Evolutionary conservation across 768 basidiomycete genomes (phyloP).

Genomic region (Psilocybe cubensis): DNA sequence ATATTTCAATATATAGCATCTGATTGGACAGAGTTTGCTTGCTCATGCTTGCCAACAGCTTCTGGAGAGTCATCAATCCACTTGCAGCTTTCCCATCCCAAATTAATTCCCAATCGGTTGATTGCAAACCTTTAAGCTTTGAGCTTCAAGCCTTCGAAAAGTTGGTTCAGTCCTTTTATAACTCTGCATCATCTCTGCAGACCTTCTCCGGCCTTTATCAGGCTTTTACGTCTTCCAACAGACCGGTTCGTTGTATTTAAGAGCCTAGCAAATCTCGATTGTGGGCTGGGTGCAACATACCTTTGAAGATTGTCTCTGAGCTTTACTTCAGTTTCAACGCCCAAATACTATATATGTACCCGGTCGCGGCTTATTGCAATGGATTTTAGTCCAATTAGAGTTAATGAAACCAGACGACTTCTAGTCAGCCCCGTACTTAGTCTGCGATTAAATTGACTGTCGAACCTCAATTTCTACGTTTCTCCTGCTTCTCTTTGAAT

Average conservation of each 20-base stretch:
- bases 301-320: too few species aligned
- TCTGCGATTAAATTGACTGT: neutral
- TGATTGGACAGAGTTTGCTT: neutral
- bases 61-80: too few species aligned
- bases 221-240: neutral
- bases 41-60: neutral
- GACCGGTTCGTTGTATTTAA: neutral
- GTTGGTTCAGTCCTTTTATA: too few species aligned
- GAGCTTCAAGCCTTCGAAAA: too few species aligned
- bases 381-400: neutral
- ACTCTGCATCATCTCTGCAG: too few species aligned
- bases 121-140: too few species aligned
- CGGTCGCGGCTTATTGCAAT: neutral
- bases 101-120: neutral
- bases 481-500: neutral
- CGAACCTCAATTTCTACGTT: neutral
- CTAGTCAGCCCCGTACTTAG: constrained; percentile 1
- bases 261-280: too few species aligned
- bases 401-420: neutral
- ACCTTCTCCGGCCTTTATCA: neutral
- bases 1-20: neutral
- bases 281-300: too few species aligned
- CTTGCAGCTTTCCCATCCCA: neutral
- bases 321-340: neutral
- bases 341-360: neutral